Conservation (phyloP, 495 filamentous ascomycete genomes). For the Podospora conica region DNA sequence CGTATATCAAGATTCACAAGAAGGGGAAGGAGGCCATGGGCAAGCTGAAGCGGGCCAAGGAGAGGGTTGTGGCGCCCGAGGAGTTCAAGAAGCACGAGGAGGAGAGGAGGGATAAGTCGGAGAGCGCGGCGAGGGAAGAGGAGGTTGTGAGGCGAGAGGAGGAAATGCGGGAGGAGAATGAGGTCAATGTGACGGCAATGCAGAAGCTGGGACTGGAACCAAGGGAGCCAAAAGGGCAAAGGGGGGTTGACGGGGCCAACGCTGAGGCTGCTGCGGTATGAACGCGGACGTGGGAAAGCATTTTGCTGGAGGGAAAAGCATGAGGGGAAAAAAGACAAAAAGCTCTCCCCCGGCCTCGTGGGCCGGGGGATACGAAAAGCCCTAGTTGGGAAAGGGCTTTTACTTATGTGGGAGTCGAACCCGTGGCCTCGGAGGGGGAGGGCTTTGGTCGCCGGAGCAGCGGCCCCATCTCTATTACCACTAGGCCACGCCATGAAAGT, state of each 20-base stretch:
- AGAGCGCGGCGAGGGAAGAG: constrained; percentile 45
- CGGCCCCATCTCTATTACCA: no score
- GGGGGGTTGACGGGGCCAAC: neutral
- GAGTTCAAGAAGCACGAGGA: constrained; percentile 38
- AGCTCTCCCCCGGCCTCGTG: no score
- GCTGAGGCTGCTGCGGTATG: neutral
- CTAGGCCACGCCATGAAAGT: no score
- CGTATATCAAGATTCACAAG: constrained; percentile 58
- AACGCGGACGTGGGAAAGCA: no score
- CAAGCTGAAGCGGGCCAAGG: constrained; percentile 25
- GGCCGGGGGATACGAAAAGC: no score
- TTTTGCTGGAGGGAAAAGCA: no score
- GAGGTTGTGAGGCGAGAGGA: constrained; percentile 33
- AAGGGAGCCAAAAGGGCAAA: constrained; percentile 21
- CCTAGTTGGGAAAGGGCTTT: no score
- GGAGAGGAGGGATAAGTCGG: constrained; percentile 37
- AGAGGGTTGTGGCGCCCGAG: constrained; percentile 40
- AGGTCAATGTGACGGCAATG: constrained; percentile 26
- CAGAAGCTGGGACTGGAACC: constrained; percentile 29
- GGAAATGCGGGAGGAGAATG: constrained; percentile 34
- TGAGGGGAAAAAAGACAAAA: no score
- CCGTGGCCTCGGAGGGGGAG: no score
- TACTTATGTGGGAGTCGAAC: no score
- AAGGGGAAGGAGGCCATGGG: constrained; percentile 48
- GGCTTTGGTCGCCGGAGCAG: no score